Evolutionary conservation across 2,329 filamentous ascomycete genomes (phyloP).

Genomic region (Thermoascus crustaceus): DNA sequence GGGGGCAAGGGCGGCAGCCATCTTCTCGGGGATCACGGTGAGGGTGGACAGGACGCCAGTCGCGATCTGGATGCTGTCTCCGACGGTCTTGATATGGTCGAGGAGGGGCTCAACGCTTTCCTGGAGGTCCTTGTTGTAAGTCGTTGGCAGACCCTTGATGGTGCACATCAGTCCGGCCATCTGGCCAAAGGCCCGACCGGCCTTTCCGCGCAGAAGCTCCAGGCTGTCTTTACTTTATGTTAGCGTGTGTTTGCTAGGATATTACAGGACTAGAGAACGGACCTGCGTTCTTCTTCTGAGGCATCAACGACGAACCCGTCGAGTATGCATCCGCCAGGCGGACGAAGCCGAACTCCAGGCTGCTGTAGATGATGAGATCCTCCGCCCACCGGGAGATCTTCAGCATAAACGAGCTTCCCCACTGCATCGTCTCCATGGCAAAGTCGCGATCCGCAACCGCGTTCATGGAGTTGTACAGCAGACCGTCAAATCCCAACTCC

Average conservation of each 20-base stretch:
- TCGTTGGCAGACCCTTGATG: slow-evolving; percentile 65
- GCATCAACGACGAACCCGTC: slow-evolving; percentile 70
- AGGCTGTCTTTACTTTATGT: slow-evolving; percentile 49
- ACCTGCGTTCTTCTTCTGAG: slow-evolving; percentile 68
- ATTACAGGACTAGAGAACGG: slow-evolving; percentile 3
- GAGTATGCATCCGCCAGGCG: slow-evolving; percentile 70
- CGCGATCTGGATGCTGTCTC: slow-evolving; percentile 73
- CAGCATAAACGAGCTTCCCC: slow-evolving; percentile 67
- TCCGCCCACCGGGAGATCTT: slow-evolving; percentile 76
- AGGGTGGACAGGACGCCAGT: slow-evolving; percentile 72
- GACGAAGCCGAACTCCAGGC: slow-evolving; percentile 68
- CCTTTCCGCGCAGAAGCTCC: slow-evolving; percentile 68
- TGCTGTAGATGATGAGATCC: slow-evolving; percentile 77
- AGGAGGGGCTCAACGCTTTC: slow-evolving; percentile 80
- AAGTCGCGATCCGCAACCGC: slow-evolving; percentile 74
- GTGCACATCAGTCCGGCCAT: slow-evolving; percentile 74
- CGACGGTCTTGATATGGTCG: slow-evolving; percentile 72
- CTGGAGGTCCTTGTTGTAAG: slow-evolving; percentile 90
- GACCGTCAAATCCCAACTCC: slow-evolving; percentile 70
- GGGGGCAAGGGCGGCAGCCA: slow-evolving; percentile 68
- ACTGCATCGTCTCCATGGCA: slow-evolving; percentile 71
- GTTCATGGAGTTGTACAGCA: slow-evolving; percentile 70
- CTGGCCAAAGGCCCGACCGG: slow-evolving; percentile 68
- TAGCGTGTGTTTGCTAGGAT: not conserved
- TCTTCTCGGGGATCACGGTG: slow-evolving; percentile 60